phyloP scores from a whole-genome alignment of 192 early-diverging fungal genomes.

The Gonapodya prolifera region DNA sequence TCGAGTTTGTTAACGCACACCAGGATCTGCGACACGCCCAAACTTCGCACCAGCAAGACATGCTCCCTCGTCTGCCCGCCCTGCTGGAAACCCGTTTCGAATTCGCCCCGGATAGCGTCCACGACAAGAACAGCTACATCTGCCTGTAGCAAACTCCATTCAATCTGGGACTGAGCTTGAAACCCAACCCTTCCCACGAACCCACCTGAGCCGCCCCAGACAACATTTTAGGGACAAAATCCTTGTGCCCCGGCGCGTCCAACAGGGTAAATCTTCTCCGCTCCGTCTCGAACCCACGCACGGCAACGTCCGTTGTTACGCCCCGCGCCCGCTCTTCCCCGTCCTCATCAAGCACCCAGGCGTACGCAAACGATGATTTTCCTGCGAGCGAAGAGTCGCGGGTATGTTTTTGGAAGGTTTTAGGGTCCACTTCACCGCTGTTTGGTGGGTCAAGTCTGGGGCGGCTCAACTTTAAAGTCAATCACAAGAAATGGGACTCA shows the following conservation, averaged over 20 bases:
- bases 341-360: constrained; percentile 96
- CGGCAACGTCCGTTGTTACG: constrained; percentile 95
- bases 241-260: constrained; percentile 94
- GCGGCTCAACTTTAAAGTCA: no score
- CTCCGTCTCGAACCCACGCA: constrained; percentile 73
- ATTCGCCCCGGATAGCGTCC: constrained; percentile 75
- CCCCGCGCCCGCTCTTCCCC: constrained; percentile 84
- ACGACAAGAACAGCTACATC: constrained; percentile 93
- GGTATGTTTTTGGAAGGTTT: constrained; percentile 75
- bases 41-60: constrained; percentile 72
- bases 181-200: background rate
- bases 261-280: constrained; percentile 70
- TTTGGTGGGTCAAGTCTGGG: constrained; percentile 90
- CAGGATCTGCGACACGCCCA: constrained; percentile 83
- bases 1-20: constrained; percentile 98
- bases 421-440: constrained; percentile 78
- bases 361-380: constrained; percentile 91
- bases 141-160: constrained; percentile 34
- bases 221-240: constrained; percentile 99
- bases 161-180: background rate
- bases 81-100: constrained; percentile 85
- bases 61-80: constrained; percentile 97
- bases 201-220: constrained; percentile 70
- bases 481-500: no score
- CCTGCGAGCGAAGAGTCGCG: constrained; percentile 83